Percentiles rank a stretch among this genome's conserved stretches.
phyloP scores from a whole-genome alignment of 345 rosid genomes.

The Bruguiera gymnorhiza region DNA sequence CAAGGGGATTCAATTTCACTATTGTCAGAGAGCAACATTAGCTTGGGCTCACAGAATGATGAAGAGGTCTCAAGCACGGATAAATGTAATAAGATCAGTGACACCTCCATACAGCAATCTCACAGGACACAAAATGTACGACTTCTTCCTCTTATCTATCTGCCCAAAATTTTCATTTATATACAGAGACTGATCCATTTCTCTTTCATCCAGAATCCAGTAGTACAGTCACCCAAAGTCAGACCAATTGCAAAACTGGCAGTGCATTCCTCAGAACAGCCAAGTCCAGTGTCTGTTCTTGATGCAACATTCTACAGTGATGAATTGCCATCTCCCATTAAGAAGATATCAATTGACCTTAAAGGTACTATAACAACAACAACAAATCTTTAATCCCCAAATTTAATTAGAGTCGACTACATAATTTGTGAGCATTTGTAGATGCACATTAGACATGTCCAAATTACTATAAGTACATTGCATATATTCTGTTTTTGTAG shows the following conservation, averaged over 20 bases:
- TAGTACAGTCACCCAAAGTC: constrained; percentile 34
- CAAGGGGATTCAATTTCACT: constrained; percentile 37
- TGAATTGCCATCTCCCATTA: constrained; percentile 81
- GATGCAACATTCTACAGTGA: constrained; percentile 69
- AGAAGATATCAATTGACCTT: constrained; percentile 57
- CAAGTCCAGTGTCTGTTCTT: constrained; percentile 93
- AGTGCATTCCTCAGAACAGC: constrained; percentile 59
- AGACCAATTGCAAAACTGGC: constrained; percentile 31
- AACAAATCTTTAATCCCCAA: no score
- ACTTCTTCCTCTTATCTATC: constrained; percentile 22
- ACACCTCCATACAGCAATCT: constrained; percentile 30
- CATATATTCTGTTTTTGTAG: no score
- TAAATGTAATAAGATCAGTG: constrained; percentile 36
- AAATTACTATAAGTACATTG: no score
- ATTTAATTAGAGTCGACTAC: no score
- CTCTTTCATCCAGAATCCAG: constrained; percentile 48
- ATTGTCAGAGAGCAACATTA: constrained; percentile 55
- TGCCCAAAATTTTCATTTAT: constrained; percentile 8
- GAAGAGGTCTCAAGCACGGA: constrained; percentile 61
- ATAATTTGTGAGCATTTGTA: no score
- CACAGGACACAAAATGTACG: constrained; percentile 42
- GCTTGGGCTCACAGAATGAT: constrained; percentile 52
- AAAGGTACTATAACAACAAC: constrained; percentile 3
- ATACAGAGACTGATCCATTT: constrained; percentile 21
- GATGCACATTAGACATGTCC: no score